Base-by-base conservation (phyloP, 768 basidiomycete genomes). In the Termitomyces sp. region DNA sequence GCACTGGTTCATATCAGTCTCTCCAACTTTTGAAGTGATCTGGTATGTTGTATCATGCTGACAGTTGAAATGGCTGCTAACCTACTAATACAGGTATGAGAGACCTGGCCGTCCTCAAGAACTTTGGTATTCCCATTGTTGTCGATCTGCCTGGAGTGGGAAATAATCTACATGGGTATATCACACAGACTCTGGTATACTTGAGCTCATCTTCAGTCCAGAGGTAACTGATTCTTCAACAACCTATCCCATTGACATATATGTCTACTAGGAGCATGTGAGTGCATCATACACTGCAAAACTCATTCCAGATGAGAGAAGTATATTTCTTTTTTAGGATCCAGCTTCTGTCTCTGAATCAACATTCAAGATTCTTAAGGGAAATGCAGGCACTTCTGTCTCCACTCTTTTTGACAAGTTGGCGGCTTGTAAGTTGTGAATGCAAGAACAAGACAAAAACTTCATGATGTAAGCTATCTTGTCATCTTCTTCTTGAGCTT, bases 71-170 rank as follows among this genome's bases (percentile, higher is more conserved):
- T 11, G 4, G 14, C 42, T 14, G 12, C 54, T 1, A 34, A 14
- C 23, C n/a, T n/a, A 10, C 19, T 19, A n/a, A 4, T 14, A 1
- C 23, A 59, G 58, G 58, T 34, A 54, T 59, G 40, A 53, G 58
- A 14, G 58, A 59, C 34, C 29, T 16, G 7, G 25, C 27, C 3
- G 25, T 59, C 16, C 48, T 59, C 5, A 16, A 38, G 17, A 7
- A 29, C 4, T 41, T 50, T 12, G 49, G 37, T 9, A 55, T 59
- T n/a, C n/a, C 45, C 8, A 21, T 42, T 17, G 47, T 56, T 21
- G n/a, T 59, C 9, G 31, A 59, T 16, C 41, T 59, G 12, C 58
- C 58, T 8, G 58, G 58, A 8, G 58, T 59, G 10, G 58, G 58
- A 29, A 59, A 35, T 5, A 59, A 59, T 42, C 53, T 55, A 11